These are phyloP conservation scores for Tephrocybe sp. DNA, from an alignment of 768 basidiomycete species.

Conservation along the genomic window DNA sequence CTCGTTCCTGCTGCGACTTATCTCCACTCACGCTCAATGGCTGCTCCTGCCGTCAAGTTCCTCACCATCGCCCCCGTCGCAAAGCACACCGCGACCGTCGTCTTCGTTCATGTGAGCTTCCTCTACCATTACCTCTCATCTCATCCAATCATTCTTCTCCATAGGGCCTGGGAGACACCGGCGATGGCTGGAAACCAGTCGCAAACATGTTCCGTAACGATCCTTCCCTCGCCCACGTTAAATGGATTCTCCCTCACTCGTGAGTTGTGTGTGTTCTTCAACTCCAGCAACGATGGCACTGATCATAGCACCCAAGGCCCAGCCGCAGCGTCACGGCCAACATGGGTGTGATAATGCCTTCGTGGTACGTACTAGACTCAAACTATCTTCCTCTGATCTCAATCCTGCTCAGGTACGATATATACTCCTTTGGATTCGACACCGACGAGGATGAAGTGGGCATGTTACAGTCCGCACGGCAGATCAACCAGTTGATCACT, in stretches of 20 bases:
- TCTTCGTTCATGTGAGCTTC: slow-evolving; percentile 88
- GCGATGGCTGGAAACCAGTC: slow-evolving; percentile 75
- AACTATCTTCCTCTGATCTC: not conserved
- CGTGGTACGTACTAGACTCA: slow-evolving; percentile 49
- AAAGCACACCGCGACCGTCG: slow-evolving; percentile 83
- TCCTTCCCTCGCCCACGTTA: slow-evolving; percentile 65
- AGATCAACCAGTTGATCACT: slow-evolving; percentile 69
- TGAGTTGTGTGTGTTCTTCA: slow-evolving; percentile 33
- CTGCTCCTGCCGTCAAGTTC: slow-evolving; percentile 41
- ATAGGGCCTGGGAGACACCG: slow-evolving; percentile 77
- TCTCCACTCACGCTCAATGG: slow-evolving; percentile 28
- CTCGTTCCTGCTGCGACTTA: slow-evolving; percentile 15
- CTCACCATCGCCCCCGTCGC: slow-evolving; percentile 52
- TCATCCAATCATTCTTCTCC: not conserved
- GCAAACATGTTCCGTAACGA: slow-evolving; percentile 64
- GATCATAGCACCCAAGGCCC: slow-evolving; percentile 36
- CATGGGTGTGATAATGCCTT: slow-evolving; percentile 71
- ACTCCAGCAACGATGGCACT: slow-evolving; percentile 4
- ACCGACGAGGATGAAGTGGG: slow-evolving; percentile 73
- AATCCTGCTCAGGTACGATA: slow-evolving; percentile 65
- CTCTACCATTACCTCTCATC: not conserved
- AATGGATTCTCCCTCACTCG: slow-evolving; percentile 90
- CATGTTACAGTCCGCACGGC: slow-evolving; percentile 63
- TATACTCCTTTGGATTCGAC: slow-evolving; percentile 62
- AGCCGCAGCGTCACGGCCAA: slow-evolving; percentile 72